Evolutionary conservation across 768 basidiomycete species (phyloP).

Genomic region (Boletus eberwhitei): DNA sequence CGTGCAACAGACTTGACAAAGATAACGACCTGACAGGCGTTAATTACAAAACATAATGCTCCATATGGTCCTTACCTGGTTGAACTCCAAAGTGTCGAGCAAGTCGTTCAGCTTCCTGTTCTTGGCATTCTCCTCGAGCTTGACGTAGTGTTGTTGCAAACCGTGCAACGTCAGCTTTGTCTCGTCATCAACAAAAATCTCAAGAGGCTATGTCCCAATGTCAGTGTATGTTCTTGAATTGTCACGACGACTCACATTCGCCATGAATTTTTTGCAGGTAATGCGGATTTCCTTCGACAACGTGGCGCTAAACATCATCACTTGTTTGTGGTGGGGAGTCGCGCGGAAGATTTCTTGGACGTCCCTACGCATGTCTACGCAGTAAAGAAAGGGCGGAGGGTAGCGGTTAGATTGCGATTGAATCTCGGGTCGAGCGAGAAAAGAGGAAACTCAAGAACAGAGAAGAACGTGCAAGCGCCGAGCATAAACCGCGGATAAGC

Average conservation of each 20-base stretch:
- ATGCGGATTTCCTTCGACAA: constrained; percentile 94
- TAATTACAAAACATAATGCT: neutral
- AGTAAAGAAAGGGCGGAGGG: constrained; percentile 48
- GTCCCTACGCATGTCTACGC: constrained; percentile 98
- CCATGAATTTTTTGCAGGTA: constrained; percentile 99
- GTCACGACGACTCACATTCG: constrained; percentile 63
- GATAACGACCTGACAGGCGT: constrained; percentile 78
- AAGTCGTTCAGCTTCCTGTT: constrained; percentile 97
- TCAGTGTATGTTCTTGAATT: neutral
- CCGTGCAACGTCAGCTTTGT: constrained; percentile 98
- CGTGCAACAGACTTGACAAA: constrained; percentile 98
- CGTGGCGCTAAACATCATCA: constrained; percentile 99
- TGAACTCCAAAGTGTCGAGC: constrained; percentile 95
- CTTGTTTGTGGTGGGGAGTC: constrained; percentile 99
- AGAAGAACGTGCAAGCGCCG: constrained; percentile 13
- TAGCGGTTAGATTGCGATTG: constrained; percentile 62
- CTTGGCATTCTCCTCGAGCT: constrained; percentile 91
- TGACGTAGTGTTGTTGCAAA: constrained; percentile 97
- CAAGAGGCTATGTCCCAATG: constrained; percentile 70
- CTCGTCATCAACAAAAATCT: constrained; percentile 99
- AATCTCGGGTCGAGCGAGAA: constrained; percentile 49
- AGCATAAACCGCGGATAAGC: constrained; percentile 7
- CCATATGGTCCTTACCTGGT: constrained; percentile 60
- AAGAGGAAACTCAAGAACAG: constrained; percentile 48
- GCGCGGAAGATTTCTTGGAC: constrained; percentile 99